Conservation (phyloP, 2,329 filamentous ascomycete species). For the Scytalidium lignicola region DNA sequence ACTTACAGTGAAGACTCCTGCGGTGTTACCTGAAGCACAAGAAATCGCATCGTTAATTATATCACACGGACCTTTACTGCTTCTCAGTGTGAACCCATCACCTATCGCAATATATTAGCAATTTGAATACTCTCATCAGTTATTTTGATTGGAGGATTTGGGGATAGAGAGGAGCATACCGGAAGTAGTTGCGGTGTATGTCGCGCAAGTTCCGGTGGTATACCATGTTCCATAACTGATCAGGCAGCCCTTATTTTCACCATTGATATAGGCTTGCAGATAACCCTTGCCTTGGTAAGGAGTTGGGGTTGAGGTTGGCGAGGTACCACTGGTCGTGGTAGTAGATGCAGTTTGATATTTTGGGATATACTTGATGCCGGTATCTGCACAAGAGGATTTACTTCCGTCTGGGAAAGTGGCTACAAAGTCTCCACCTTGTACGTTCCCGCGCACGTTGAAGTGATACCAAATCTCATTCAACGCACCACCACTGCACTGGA, state of each 20-base stretch:
- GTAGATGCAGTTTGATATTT: conserved; percentile 49
- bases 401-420: conserved; percentile 25
- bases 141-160: too few species aligned
- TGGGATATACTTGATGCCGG: conserved; percentile 55
- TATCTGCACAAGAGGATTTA: conserved; percentile 53
- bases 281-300: conserved; percentile 50
- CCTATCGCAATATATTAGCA: conserved; percentile 11
- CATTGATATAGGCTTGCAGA: conserved; percentile 48
- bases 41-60: conserved; percentile 47
- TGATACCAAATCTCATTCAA: conserved; percentile 50
- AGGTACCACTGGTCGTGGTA: conserved; percentile 35
- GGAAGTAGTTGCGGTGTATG: conserved; percentile 49
- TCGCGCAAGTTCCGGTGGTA: conserved; percentile 61
- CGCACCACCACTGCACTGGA: conserved; percentile 38
- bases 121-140: neutral
- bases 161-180: conserved; percentile 33
- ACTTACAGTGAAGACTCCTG: conserved; percentile 31
- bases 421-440: conserved; percentile 45
- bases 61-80: conserved; percentile 54
- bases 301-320: conserved; percentile 18
- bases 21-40: conserved; percentile 45
- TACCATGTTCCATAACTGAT: conserved; percentile 66
- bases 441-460: conserved; percentile 46
- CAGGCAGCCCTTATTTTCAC: conserved; percentile 55
- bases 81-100: conserved; percentile 40